Conservation (phyloP, 345 rosid species). For the Populus alba region DNA sequence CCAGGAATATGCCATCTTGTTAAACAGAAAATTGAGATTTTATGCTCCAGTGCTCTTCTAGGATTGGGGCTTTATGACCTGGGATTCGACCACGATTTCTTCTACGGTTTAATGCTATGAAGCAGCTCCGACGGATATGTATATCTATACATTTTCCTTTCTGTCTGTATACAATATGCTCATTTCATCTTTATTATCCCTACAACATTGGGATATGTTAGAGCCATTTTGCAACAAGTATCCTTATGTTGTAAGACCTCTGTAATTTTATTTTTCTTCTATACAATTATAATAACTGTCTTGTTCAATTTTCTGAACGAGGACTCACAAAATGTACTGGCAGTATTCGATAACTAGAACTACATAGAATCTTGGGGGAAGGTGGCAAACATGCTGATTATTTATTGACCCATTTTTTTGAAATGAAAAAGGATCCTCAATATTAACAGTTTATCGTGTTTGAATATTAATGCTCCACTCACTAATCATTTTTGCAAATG, state of each 20-base stretch:
- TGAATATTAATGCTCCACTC: too few relatives aligned
- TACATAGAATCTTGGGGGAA: neutral
- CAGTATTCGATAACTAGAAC: neutral
- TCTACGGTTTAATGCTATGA: conserved; percentile 50
- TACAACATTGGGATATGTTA: neutral
- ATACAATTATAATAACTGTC: neutral
- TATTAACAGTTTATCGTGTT: neutral
- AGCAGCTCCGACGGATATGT: conserved; percentile 8
- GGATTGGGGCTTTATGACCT: conserved; percentile 56
- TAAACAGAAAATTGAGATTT: conserved; percentile 34
- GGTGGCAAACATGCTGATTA: neutral
- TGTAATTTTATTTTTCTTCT: neutral
- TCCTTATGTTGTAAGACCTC: neutral
- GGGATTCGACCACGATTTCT: conserved; percentile 65
- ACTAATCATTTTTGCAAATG: neutral
- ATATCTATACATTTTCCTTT: neutral
- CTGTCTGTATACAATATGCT: neutral
- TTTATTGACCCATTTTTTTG: neutral
- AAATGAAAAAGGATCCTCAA: neutral
- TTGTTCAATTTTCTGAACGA: neutral
- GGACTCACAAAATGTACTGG: neutral
- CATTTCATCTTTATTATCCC: neutral
- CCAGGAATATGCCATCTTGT: conserved; percentile 39
- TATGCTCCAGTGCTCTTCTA: conserved; percentile 44
- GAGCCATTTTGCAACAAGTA: neutral